phyloP scores from a whole-genome alignment of 805 yeast species.

The Lipomyces spencermartinsiae region DNA sequence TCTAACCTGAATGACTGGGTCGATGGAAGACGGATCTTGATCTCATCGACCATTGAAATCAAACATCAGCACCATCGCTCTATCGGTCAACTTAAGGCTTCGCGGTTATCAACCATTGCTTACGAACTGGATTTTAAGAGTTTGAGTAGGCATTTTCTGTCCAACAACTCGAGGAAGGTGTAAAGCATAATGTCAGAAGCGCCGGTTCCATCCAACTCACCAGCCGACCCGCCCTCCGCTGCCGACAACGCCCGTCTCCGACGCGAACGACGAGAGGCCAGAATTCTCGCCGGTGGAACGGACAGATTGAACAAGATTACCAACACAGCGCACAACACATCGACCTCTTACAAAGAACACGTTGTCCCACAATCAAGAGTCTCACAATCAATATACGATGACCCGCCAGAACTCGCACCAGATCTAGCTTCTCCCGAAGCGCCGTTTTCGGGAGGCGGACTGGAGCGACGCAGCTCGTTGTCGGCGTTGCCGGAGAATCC shows the following conservation, averaged over 20 bases:
- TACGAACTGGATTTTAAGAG: background rate
- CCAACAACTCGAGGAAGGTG: background rate
- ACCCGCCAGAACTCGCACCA: conserved; percentile 15
- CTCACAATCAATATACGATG: background rate
- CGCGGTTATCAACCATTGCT: background rate
- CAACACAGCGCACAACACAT: conserved; percentile 9
- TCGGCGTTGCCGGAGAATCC: conserved; percentile 24
- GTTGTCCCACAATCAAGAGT: background rate
- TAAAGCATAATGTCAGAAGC: background rate
- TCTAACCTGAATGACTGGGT: no score
- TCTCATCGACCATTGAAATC: background rate
- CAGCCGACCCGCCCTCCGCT: conserved; percentile 20
- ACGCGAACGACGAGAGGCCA: conserved; percentile 41
- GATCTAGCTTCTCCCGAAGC: conserved; percentile 9
- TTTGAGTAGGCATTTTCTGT: background rate
- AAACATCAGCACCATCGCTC: background rate
- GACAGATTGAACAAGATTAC: conserved; percentile 38
- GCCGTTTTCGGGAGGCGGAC: background rate
- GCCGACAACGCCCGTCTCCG: conserved; percentile 39
- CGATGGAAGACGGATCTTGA: background rate
- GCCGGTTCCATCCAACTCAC: background rate
- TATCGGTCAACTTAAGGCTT: background rate
- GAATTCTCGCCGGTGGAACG: conserved; percentile 37
- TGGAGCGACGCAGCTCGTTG: conserved; percentile 9
- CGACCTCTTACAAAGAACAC: background rate